Conservation (phyloP, 1,284 basidiomycete species). For the Ceratobasidium sp. region DNA sequence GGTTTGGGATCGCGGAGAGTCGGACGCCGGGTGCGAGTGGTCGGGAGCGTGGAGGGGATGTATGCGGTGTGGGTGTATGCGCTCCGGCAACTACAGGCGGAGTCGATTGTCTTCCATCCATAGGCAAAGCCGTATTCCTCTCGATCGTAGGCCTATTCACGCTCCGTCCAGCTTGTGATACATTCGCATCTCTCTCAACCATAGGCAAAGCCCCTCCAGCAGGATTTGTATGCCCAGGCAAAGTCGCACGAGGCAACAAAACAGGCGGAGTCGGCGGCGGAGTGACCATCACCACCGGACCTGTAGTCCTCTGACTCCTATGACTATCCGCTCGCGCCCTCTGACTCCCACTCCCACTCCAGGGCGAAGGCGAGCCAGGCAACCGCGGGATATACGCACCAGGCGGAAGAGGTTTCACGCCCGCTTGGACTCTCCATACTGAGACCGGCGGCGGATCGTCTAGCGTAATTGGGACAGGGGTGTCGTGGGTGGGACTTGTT, state of each 20-base stretch:
- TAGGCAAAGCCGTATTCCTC: too few relatives aligned
- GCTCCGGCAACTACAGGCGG: too few relatives aligned
- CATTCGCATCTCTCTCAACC: too few relatives aligned
- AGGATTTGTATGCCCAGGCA: too few relatives aligned
- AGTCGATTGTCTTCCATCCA: too few relatives aligned
- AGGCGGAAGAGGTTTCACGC: slow-evolving; percentile 1
- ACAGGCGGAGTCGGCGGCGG: slow-evolving; percentile 6
- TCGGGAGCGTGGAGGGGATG: not conserved
- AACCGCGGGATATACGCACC: slow-evolving; percentile 17
- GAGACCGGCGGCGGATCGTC: not conserved
- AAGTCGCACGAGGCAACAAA: not conserved
- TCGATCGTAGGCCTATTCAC: too few relatives aligned
- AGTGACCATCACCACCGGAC: slow-evolving; percentile 8
- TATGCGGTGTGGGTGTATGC: too few relatives aligned
- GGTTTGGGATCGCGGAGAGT: slow-evolving; percentile 9
- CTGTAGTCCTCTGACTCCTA: not conserved
- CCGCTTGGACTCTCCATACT: not conserved
- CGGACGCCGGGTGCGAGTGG: slow-evolving; percentile 4
- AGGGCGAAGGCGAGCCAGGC: not conserved
- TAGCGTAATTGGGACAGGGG: too few relatives aligned
- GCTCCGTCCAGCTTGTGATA: too few relatives aligned
- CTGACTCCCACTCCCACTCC: not conserved
- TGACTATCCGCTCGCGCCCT: not conserved
- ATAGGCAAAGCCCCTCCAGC: too few relatives aligned
- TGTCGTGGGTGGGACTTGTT: not conserved